These are phyloP conservation scores for Phytopythium montanum DNA, from an alignment of 352 stramenopile genomes.

Conservation along the genomic window DNA sequence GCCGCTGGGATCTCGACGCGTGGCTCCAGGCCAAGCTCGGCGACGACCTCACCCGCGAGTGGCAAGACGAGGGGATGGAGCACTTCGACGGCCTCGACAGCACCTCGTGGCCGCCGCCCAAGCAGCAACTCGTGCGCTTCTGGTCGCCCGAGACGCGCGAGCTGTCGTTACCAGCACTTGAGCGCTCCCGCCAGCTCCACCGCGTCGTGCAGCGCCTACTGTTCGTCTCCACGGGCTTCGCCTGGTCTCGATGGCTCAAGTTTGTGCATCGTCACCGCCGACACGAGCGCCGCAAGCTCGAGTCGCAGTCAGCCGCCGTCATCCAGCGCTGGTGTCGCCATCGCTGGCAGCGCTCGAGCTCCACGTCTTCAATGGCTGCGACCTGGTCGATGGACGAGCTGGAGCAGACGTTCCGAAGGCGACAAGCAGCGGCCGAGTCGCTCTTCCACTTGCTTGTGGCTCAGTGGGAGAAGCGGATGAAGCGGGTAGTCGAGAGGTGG, in stretches of 20 bases:
- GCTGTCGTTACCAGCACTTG: slow-evolving; percentile 34
- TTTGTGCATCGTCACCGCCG: slow-evolving; percentile 36
- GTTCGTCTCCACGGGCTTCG: slow-evolving; percentile 55
- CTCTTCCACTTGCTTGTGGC: slow-evolving; percentile 36
- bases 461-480: slow-evolving; percentile 29
- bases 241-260: slow-evolving; percentile 46
- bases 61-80: slow-evolving; percentile 42
- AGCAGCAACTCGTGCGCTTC: slow-evolving; percentile 25
- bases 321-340: slow-evolving; percentile 48
- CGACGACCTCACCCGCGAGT: slow-evolving; percentile 21
- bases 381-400: slow-evolving; percentile 32
- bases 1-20: slow-evolving; percentile 32
- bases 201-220: slow-evolving; percentile 58
- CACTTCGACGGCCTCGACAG: not conserved
- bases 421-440: slow-evolving; percentile 37
- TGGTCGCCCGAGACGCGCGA: slow-evolving; percentile 45
- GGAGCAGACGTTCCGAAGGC: slow-evolving; percentile 32
- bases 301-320: slow-evolving; percentile 13
- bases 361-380: slow-evolving; percentile 7
- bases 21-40: slow-evolving; percentile 29
- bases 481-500: slow-evolving; percentile 26
- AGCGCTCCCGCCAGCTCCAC: slow-evolving; percentile 35
- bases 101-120: not conserved
- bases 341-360: slow-evolving; percentile 12
- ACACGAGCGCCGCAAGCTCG: slow-evolving; percentile 25